A percentile compares a stretch with the other conserved stretches of the same genome.
Conservation (phyloP, 2,329 filamentous ascomycete species). For the Penicillium sp. region DNA sequence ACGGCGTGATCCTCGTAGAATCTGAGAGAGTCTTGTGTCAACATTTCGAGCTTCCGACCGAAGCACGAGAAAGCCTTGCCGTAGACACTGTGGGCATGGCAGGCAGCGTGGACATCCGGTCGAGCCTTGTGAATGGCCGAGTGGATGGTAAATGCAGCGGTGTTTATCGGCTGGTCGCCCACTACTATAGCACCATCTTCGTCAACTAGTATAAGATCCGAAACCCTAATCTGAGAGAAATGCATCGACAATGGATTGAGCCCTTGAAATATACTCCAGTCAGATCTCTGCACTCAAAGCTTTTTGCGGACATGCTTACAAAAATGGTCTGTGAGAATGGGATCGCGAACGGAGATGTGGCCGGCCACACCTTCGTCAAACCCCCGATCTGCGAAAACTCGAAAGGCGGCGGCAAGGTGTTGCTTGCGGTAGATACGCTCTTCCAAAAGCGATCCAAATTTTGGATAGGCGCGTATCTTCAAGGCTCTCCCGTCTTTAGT, state of each 20-base stretch:
- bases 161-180: constrained; percentile 43
- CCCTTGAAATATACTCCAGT: constrained; percentile 10
- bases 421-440: constrained; percentile 57
- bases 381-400: constrained; percentile 63
- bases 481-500: background rate
- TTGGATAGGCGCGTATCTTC: constrained; percentile 12
- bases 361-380: constrained; percentile 69
- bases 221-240: constrained; percentile 45
- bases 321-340: constrained; percentile 57
- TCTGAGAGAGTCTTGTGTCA: constrained; percentile 36
- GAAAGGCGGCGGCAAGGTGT: constrained; percentile 68
- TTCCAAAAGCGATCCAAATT: constrained; percentile 52
- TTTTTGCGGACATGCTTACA: constrained; percentile 40
- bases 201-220: constrained; percentile 48
- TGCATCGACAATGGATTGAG: constrained; percentile 45
- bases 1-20: constrained; percentile 25
- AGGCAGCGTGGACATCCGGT: constrained; percentile 47
- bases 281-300: too few relatives aligned
- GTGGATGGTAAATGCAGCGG: constrained; percentile 50
- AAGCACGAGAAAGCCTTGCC: constrained; percentile 38
- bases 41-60: constrained; percentile 38
- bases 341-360: constrained; percentile 67
- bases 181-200: constrained; percentile 44
- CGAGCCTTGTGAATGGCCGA: constrained; percentile 46
- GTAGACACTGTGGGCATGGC: constrained; percentile 47